Evolutionary conservation across 306 rosid species (phyloP).

Genomic region (Glycyrrhiza uralensis): DNA sequence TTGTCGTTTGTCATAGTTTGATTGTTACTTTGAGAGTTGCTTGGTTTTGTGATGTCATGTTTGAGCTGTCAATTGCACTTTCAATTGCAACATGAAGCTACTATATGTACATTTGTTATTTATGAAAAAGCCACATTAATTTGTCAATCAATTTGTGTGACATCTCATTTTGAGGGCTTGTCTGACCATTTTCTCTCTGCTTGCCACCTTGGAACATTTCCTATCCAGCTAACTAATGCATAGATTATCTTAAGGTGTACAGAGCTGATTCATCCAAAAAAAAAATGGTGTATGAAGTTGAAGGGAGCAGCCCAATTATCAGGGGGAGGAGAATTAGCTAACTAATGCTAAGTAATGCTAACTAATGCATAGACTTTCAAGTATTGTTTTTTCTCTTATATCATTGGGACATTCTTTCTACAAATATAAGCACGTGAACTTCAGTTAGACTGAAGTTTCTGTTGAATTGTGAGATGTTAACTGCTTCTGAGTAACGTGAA

Average conservation of each 20-base stretch:
- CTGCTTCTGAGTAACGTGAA: neutral
- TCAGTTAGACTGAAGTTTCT: neutral
- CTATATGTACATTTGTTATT: neutral
- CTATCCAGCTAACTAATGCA: constrained; percentile 76
- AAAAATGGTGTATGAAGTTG: constrained; percentile 20
- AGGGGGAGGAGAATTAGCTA: neutral
- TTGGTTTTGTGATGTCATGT: neutral
- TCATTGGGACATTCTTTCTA: neutral
- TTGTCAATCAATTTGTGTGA: neutral
- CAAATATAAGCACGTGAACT: neutral
- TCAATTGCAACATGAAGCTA: neutral
- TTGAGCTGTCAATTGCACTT: neutral
- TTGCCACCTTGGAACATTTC: constrained; percentile 56
- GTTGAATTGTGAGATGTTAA: neutral
- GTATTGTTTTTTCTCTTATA: neutral
- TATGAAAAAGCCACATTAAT: neutral
- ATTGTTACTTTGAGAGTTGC: too few relatives aligned
- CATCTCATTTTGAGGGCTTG: neutral
- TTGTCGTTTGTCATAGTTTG: too few relatives aligned
- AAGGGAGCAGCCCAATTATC: constrained; percentile 22
- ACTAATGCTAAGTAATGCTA: too few relatives aligned
- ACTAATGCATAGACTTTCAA: too few relatives aligned
- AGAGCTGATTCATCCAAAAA: constrained; percentile 44
- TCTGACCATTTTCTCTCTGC: constrained; percentile 30
- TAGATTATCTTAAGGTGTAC: constrained; percentile 54